These are phyloP conservation scores for Coemansia sp. DNA, from an alignment of 192 early-diverging fungal genomes.

Conservation along the genomic window DNA sequence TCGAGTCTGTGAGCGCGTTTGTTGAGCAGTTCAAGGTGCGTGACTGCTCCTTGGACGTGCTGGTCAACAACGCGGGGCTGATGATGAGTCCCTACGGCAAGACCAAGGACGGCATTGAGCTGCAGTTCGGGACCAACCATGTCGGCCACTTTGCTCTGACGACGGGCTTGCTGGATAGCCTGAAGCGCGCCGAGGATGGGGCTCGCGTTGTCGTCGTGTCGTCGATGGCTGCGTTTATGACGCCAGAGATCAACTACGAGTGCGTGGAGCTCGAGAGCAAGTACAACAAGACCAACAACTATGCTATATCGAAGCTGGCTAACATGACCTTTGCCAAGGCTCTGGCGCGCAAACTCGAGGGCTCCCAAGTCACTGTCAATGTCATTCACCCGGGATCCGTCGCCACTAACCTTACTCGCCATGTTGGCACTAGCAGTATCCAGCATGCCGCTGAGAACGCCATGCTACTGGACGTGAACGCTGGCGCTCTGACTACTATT, in stretches of 20 bases:
- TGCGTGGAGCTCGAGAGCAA: constrained; percentile 5
- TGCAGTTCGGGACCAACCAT: constrained; percentile 68
- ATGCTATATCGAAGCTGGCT: constrained; percentile 44
- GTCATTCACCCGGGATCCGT: constrained; percentile 32
- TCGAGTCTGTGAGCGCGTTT: constrained; percentile 45
- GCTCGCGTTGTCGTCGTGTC: constrained; percentile 35
- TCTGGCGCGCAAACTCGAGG: constrained; percentile 35
- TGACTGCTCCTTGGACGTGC: constrained; percentile 20
- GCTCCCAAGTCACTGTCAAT: constrained; percentile 18
- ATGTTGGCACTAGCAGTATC: constrained; percentile 10
- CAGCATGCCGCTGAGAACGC: constrained; percentile 2
- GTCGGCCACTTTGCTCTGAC: constrained; percentile 56
- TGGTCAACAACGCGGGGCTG: constrained; percentile 57
- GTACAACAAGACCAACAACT: constrained; percentile 28
- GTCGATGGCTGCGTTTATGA: constrained; percentile 39
- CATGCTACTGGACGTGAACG: constrained; percentile 9
- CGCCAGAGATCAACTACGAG: constrained; percentile 19
- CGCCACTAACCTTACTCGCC: constrained; percentile 18
- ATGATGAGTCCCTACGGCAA: constrained; percentile 59
- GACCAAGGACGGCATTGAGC: constrained; percentile 62
- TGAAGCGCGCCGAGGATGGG: constrained; percentile 18
- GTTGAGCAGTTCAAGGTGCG: constrained; percentile 31
- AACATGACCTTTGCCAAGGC: constrained; percentile 36
- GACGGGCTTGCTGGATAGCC: constrained; percentile 21
- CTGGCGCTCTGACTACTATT: constrained; percentile 33